Conservation (phyloP, 768 basidiomycete species). For the Cantharellus anzutake region DNA sequence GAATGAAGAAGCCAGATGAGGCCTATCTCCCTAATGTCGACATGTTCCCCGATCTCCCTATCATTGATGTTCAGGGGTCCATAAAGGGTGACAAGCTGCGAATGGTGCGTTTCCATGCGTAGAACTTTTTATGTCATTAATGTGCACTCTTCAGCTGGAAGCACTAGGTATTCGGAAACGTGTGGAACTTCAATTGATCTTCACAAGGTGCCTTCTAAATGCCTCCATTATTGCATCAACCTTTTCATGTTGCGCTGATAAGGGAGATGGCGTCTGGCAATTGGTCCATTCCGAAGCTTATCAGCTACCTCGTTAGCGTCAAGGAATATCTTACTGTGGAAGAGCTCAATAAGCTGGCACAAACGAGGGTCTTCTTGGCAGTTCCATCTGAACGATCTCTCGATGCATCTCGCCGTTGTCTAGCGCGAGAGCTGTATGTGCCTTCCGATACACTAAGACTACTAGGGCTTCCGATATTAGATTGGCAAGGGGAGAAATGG, state of each 20-base stretch:
- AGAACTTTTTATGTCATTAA: background rate
- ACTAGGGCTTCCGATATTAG: slow-evolving; percentile 62
- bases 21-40: slow-evolving; percentile 74
- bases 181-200: slow-evolving; percentile 86
- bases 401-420: slow-evolving; percentile 1
- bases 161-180: slow-evolving; percentile 75
- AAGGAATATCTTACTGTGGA: slow-evolving; percentile 36
- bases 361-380: slow-evolving; percentile 26
- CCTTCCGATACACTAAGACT: slow-evolving; percentile 52
- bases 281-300: slow-evolving; percentile 72
- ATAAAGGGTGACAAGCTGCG: slow-evolving; percentile 60
- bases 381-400: slow-evolving; percentile 38
- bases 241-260: background rate
- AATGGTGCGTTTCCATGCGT: slow-evolving; percentile 7
- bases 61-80: slow-evolving; percentile 50
- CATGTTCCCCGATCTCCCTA: slow-evolving; percentile 76
- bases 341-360: slow-evolving; percentile 35
- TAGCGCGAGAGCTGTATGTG: slow-evolving; percentile 54
- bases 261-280: slow-evolving; percentile 83
- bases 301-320: slow-evolving; percentile 75
- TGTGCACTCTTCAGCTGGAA: slow-evolving; percentile 27
- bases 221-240: background rate
- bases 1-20: slow-evolving; percentile 51
- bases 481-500: slow-evolving; percentile 83
- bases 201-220: slow-evolving; percentile 39